Percentiles rank a stretch among this genome's conserved stretches.
phyloP scores from a whole-genome alignment of 2,329 filamentous ascomycete species.

The Monilinia polystroma region DNA sequence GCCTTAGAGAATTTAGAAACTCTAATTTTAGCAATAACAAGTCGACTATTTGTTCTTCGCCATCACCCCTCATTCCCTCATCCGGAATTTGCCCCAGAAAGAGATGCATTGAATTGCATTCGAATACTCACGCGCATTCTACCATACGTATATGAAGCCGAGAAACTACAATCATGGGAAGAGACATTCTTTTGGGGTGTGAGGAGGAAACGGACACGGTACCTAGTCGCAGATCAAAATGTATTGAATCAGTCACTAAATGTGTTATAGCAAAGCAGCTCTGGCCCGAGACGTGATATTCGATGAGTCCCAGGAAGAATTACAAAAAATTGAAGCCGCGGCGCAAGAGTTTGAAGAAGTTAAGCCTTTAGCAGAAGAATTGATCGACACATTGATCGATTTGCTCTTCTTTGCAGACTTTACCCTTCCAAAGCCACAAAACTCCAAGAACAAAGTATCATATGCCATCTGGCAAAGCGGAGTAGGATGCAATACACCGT shows the following conservation, averaged over 20 bases:
- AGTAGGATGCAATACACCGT: conserved; percentile 87
- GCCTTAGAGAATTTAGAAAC: conserved; percentile 88
- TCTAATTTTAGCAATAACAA: conserved; percentile 78
- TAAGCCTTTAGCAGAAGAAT: conserved; percentile 86
- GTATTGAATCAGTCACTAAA: conserved; percentile 28
- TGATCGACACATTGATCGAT: conserved; percentile 86
- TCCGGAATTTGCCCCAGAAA: conserved; percentile 75
- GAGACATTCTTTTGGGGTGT: conserved; percentile 88
- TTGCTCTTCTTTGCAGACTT: conserved; percentile 90
- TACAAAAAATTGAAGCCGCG: conserved; percentile 48
- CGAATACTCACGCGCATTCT: conserved; percentile 84
- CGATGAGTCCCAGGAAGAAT: conserved; percentile 65
- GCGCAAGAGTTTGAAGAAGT: conserved; percentile 72
- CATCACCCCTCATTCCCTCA: conserved; percentile 92
- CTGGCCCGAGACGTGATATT: conserved; percentile 78
- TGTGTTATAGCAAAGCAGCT: conserved; percentile 52
- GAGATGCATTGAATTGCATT: conserved; percentile 92
- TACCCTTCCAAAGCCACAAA: conserved; percentile 72
- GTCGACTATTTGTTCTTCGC: conserved; percentile 75
- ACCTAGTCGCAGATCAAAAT: conserved; percentile 20
- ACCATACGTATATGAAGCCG: conserved; percentile 89
- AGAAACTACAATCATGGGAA: conserved; percentile 81
- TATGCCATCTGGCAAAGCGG: conserved; percentile 98
- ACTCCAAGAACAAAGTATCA: conserved; percentile 75
- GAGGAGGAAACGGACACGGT: conserved; percentile 64